phyloP scores from a whole-genome alignment of 805 yeast genomes.

The Candida patagonica region DNA sequence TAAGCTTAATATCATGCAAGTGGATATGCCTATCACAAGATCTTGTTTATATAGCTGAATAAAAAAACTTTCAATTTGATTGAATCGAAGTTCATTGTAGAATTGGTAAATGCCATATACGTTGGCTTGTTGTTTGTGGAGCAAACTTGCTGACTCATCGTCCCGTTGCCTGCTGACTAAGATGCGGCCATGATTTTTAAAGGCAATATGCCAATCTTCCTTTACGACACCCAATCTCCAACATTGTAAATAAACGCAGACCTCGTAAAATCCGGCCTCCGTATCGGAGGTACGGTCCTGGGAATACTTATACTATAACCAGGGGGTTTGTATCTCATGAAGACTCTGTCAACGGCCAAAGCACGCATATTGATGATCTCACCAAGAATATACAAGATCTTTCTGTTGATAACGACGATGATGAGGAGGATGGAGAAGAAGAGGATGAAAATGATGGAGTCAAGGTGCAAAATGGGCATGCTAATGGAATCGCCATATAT shows the following conservation, averaged over 20 bases:
- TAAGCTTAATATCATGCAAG: neutral
- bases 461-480: neutral
- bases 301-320: conserved; percentile 3
- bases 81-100: neutral
- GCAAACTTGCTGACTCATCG: neutral
- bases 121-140: neutral
- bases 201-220: neutral
- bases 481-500: neutral
- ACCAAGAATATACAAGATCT: neutral
- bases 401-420: neutral
- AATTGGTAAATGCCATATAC: no score
- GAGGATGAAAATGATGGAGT: conserved; percentile 3
- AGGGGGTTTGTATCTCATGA: conserved; percentile 2
- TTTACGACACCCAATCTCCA: conserved; percentile 5
- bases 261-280: conserved; percentile 78
- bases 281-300: conserved; percentile 61
- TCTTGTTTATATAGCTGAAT: neutral
- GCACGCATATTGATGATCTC: neutral
- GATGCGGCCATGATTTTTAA: neutral
- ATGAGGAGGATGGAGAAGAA: conserved; percentile 7
- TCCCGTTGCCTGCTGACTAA: neutral
- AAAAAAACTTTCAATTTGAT: conserved; percentile 2
- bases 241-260: conserved; percentile 80
- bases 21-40: neutral
- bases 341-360: neutral